Evolutionary conservation across 2,329 filamentous ascomycete species (phyloP), one percentile per base, ranked within the genome.

Genomic region (Pseudohalonectria lignicola): DNA sequence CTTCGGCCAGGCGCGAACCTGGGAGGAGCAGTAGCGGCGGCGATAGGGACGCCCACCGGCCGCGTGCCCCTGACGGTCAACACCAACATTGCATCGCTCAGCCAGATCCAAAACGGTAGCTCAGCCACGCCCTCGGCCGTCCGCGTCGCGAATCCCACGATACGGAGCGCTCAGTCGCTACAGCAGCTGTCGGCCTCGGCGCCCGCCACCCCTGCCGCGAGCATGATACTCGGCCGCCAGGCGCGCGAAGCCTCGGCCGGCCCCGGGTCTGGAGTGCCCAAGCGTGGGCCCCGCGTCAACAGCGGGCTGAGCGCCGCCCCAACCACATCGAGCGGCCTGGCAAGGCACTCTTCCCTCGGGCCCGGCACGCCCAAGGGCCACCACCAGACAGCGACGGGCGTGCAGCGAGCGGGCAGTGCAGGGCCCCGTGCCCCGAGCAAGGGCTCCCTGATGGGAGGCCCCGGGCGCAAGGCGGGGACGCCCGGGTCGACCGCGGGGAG

Each of bases 271-370:
- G 54, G 56, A 15, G 55, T 59, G 10, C 67, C 66, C 16, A 79
- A 79, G 54, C 64, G 70, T 25, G 67, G 61, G 1, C 67, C 68
- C 2, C 64, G 73, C 29, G 57, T 60, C 40, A 71, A 60, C 48
- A 63, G 57, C 32, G 62, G 63, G 19, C 55, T 71, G 3, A 66
- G 65, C 34, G 70, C 56, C 41, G 47, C 66, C 3, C 67, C 72
- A 2, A 55, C 60, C 7, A 64, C 69, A 4, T 75, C 74, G 2
- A 79, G 74, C 49, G 67, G 67, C 1, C 61, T 81, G 10, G 76
- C 75, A 6, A 66, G 76, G 12, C 76, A 80, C 51, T 68, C 76
- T 2, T 80, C 76, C 2, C 61, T 78, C 3, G 76, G 75, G 1
- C 76, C 76, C 0, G 74, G 75, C 20, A 79, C 75, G 3, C 73